phyloP scores from a whole-genome alignment of 2,329 filamentous ascomycete species.

The Talaromyces rugulosus region DNA sequence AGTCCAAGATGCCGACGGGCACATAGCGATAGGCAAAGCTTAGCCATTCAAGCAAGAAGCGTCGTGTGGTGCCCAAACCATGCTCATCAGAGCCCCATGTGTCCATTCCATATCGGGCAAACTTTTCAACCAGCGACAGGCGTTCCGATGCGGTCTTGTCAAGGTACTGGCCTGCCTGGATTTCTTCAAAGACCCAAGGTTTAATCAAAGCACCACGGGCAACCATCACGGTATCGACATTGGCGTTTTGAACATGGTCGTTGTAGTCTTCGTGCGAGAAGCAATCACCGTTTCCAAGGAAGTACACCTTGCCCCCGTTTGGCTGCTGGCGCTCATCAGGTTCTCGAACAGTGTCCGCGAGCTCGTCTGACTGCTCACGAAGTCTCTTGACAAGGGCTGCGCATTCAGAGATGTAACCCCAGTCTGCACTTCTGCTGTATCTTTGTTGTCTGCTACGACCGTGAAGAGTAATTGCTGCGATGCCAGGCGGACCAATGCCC shows the following conservation, averaged over 20 bases:
- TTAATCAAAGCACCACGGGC: slow-evolving; percentile 95
- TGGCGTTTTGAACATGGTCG: slow-evolving; percentile 67
- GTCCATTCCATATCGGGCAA: slow-evolving; percentile 83
- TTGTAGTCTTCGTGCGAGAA: slow-evolving; percentile 90
- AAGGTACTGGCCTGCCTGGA: slow-evolving; percentile 83
- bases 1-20: slow-evolving; percentile 80
- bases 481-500: slow-evolving; percentile 70
- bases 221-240: slow-evolving; percentile 93
- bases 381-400: slow-evolving; percentile 77
- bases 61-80: slow-evolving; percentile 81
- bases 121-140: slow-evolving; percentile 80
- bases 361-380: slow-evolving; percentile 61
- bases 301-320: slow-evolving; percentile 72
- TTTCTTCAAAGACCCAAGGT: slow-evolving; percentile 98
- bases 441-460: slow-evolving; percentile 90
- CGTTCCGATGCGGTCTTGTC: slow-evolving; percentile 91
- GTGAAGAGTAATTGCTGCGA: slow-evolving; percentile 93
- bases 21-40: slow-evolving; percentile 92
- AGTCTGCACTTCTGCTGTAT: slow-evolving; percentile 89
- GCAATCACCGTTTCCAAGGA: slow-evolving; percentile 94
- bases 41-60: slow-evolving; percentile 92
- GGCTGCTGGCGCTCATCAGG: slow-evolving; percentile 70
- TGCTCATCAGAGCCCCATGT: slow-evolving; percentile 95
- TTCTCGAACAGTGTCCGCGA: slow-evolving; percentile 73
- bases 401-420: slow-evolving; percentile 89